Percentiles rank a stretch among this genome's conserved stretches.
phyloP scores from a whole-genome alignment of 1,284 basidiomycete species.

The Athelia sp. region DNA sequence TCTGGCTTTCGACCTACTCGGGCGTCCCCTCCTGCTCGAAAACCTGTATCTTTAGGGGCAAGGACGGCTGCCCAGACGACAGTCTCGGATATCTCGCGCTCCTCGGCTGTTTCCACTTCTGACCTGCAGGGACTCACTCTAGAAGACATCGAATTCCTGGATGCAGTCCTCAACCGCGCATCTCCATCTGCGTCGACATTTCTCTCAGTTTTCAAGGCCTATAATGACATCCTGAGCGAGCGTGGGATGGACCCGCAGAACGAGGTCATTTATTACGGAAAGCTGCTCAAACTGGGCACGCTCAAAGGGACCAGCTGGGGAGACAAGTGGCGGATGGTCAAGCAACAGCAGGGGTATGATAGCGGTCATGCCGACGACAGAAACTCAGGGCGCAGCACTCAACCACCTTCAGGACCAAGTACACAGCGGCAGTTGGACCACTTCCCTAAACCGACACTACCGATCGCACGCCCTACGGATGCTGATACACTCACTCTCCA shows the following conservation, averaged over 20 bases:
- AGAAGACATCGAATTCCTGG: conserved; percentile 65
- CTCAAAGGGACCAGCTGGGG: conserved; percentile 72
- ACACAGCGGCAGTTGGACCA: conserved; percentile 13
- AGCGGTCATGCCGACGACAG: not conserved
- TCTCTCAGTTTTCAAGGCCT: conserved; percentile 74
- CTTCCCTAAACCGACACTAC: conserved; percentile 20
- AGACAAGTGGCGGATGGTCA: conserved; percentile 71
- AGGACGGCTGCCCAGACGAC: not conserved
- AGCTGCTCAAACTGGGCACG: conserved; percentile 73
- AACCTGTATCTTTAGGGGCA: conserved; percentile 1
- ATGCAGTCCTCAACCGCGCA: conserved; percentile 65
- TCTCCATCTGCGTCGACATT: conserved; percentile 64
- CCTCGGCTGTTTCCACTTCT: conserved; percentile 40
- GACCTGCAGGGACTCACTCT: conserved; percentile 55
- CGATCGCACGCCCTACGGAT: conserved; percentile 14
- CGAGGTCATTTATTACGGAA: conserved; percentile 76
- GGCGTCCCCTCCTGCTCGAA: conserved; percentile 19
- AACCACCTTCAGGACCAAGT: conserved; percentile 3
- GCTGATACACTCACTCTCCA: conserved; percentile 41
- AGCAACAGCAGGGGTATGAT: conserved; percentile 44
- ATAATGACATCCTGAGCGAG: conserved; percentile 69
- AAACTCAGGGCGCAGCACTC: not conserved
- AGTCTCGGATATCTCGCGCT: conserved; percentile 38
- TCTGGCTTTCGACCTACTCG: conserved; percentile 19
- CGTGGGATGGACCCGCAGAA: conserved; percentile 70